phyloP scores from a whole-genome alignment of 1,284 basidiomycete species.

The Sutorius eximius region DNA sequence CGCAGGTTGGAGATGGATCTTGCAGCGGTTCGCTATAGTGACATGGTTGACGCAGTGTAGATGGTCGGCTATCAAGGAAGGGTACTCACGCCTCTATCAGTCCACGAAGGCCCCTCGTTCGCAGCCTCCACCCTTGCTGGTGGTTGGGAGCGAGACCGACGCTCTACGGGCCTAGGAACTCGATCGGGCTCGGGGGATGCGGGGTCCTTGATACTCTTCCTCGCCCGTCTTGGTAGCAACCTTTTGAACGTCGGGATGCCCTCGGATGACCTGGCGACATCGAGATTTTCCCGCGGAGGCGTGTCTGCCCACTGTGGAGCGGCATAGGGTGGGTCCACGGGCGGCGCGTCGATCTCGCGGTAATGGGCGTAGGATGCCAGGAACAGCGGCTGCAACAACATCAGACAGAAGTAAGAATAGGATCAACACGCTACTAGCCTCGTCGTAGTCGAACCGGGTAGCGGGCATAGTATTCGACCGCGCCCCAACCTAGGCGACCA shows the following conservation, averaged over 20 bases:
- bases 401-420: neutral
- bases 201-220: neutral
- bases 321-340: no score
- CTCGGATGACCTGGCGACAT: neutral
- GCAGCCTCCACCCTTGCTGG: neutral
- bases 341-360: neutral
- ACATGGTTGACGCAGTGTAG: neutral
- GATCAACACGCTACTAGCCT: neutral
- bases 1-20: neutral
- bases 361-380: neutral
- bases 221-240: neutral
- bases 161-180: neutral
- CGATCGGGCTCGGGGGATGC: neutral
- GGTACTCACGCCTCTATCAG: neutral
- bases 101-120: neutral
- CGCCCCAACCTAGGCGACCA: neutral
- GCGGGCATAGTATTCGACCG: neutral
- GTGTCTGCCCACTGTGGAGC: neutral
- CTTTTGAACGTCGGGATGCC: neutral
- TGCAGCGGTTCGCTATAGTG: neutral
- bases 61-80: neutral
- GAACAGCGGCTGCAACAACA: neutral
- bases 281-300: neutral
- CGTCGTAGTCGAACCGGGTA: neutral
- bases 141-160: neutral